Percentiles rank a stretch among this genome's conserved stretches.
phyloP scores from a whole-genome alignment of 2,329 filamentous ascomycete species.

The Metarhizium album region DNA sequence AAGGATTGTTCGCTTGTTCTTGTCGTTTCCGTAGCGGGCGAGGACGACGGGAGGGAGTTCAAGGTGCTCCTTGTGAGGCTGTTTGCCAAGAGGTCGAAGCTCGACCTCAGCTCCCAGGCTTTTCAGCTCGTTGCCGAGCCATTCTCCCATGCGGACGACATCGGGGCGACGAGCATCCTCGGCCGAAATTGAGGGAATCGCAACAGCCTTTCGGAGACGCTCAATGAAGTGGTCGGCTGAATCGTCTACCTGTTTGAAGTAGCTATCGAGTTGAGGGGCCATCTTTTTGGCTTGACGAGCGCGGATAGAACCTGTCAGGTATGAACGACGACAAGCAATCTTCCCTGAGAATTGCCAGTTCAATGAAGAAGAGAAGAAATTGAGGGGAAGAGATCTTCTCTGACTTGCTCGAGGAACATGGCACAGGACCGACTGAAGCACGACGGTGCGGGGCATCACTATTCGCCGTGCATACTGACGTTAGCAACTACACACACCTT shows the following conservation, averaged over 20 bases:
- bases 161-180: constrained; percentile 81
- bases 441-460: constrained; percentile 35
- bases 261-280: constrained; percentile 82
- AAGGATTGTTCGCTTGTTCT: constrained; percentile 86
- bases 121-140: constrained; percentile 73
- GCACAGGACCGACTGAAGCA: constrained; percentile 20
- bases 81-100: constrained; percentile 77
- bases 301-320: constrained; percentile 43
- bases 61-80: constrained; percentile 82
- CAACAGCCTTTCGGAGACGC: constrained; percentile 81
- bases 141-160: constrained; percentile 94
- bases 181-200: constrained; percentile 90
- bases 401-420: constrained; percentile 1
- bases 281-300: constrained; percentile 61
- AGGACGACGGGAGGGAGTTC: constrained; percentile 88
- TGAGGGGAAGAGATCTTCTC: constrained; percentile 16
- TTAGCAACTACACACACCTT: not conserved
- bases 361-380: constrained; percentile 10
- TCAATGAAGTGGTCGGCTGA: constrained; percentile 77
- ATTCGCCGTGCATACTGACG: not conserved
- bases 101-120: constrained; percentile 78
- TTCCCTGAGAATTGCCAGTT: constrained; percentile 3
- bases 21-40: constrained; percentile 83
- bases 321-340: constrained; percentile 23
- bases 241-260: constrained; percentile 84